Conservation (phyloP, 495 filamentous ascomycete genomes). For the Xylaria palmicola region DNA sequence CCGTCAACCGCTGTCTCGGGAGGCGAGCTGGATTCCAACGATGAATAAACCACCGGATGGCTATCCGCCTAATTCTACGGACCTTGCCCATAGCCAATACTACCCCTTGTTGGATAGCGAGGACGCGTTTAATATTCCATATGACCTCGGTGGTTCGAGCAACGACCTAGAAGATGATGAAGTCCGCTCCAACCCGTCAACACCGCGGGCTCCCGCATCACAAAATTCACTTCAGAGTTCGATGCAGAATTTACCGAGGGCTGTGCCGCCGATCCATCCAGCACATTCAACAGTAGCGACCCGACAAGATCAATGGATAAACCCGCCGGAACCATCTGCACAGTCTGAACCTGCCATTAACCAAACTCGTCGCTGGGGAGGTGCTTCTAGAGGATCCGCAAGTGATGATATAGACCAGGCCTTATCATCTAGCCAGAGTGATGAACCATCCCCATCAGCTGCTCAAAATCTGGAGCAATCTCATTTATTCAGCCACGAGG, state of each 20-base stretch:
- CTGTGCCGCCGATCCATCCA: conserved; percentile 17
- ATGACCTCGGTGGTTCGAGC: conserved; percentile 34
- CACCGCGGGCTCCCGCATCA: conserved; percentile 39
- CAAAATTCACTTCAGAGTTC: conserved; percentile 13
- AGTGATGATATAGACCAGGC: conserved; percentile 21
- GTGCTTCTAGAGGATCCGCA: conserved; percentile 20
- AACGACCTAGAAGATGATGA: conserved; percentile 26
- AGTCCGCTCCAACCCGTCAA: conserved; percentile 40
- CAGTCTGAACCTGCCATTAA: conserved; percentile 41
- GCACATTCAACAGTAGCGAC: conserved; percentile 35
- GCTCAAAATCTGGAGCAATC: conserved; percentile 65
- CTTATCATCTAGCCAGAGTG: conserved; percentile 25
- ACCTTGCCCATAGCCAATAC: conserved; percentile 30
- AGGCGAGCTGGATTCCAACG: conserved; percentile 3
- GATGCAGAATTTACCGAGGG: conserved; percentile 6
- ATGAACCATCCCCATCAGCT: conserved; percentile 12
- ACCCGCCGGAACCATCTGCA: conserved; percentile 25
- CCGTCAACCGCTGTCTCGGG: conserved; percentile 23
- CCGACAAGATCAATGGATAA: conserved; percentile 28
- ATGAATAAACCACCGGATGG: conserved; percentile 2
- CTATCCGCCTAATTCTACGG: conserved; percentile 21
- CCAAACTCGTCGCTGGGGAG: conserved; percentile 23
- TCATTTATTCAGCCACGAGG: conserved; percentile 81
- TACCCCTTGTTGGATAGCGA: conserved; percentile 43
- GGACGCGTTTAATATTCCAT: conserved; percentile 50